Base-by-base conservation (phyloP, 208 protist genomes). In the Leishmania guyanensis region DNA sequence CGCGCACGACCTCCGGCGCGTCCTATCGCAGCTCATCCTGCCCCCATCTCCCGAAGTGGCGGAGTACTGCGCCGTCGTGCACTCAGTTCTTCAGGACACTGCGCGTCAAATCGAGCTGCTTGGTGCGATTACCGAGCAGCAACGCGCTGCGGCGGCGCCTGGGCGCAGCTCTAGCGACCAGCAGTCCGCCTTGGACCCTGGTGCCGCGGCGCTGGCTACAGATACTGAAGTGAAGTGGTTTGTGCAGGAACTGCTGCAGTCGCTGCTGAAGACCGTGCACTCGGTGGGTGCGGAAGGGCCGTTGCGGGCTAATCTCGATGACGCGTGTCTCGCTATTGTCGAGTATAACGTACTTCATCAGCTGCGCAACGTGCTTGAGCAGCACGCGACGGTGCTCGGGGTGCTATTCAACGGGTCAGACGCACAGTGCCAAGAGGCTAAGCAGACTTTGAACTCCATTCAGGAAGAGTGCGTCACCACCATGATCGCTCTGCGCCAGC, bases 1-100 rank as follows among this genome's bases (percentile, higher is more conserved):
- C 33, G 86, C 89, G 16, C 82, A 84, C 53, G 90, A 95, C 20
- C 74, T 95, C 0, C 50, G 79, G 50, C 88, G 86, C 17, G 81
- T 87, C 51, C 79, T 95, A 10, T 39, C 76, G 56, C 79, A 89
- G 46, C 85, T 94, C 60, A 80, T 97, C 26, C 83, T 97, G 29
- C 91, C 91, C 0, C 72, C 81, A 17, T 90, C 94, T 33, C 88
- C 94, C 29, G 94, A 97, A 77, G 68, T 95, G 51, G 54, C 70
- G 66, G 84, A 80, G 64, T 91, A 84, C 66, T 77, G 94, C 66
- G 75, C 70, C 48, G 77, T 92, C 51, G 77, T 96, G 56, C 46
- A 80, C 10, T 22, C 76, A 5, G 83, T 92, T 17, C 78, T 94
- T 8, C 54, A 85, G 20, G 93, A 93, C 36, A 82, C 86, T 16